phyloP scores from a whole-genome alignment of 306 rosid species.

The Ziziphus jujuba region DNA sequence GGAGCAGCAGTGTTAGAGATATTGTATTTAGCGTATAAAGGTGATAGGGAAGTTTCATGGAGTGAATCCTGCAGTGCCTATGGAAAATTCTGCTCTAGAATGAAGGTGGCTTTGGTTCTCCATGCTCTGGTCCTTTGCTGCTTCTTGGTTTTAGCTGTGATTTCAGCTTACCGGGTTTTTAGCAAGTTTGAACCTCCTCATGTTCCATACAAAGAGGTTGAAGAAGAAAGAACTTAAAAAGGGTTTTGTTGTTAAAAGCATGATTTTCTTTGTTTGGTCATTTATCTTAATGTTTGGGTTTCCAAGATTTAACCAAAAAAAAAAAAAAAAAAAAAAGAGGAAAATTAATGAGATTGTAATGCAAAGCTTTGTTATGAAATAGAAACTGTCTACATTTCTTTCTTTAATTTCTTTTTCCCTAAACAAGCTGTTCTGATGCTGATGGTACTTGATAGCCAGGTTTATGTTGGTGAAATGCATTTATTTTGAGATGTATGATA shows the following conservation, averaged over 20 bases:
- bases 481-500: too few relatives aligned
- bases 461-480: too few relatives aligned
- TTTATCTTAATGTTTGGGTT: not conserved
- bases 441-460: too few relatives aligned
- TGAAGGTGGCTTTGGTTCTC: conserved; percentile 67
- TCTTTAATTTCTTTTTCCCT: too few relatives aligned
- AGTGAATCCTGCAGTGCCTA: conserved; percentile 76
- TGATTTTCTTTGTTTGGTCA: not conserved
- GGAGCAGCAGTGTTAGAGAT: conserved; percentile 65
- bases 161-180: conserved; percentile 78
- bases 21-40: conserved; percentile 57
- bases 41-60: conserved; percentile 79
- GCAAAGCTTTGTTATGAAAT: too few relatives aligned
- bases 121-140: conserved; percentile 55
- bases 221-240: conserved; percentile 30
- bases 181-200: conserved; percentile 63
- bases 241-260: not conserved
- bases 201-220: conserved; percentile 34
- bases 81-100: conserved; percentile 70
- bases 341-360: too few relatives aligned
- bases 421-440: too few relatives aligned
- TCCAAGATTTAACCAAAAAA: too few relatives aligned
- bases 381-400: too few relatives aligned
- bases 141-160: conserved; percentile 58
- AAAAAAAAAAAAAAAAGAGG: too few relatives aligned